Percentiles rank a stretch among this genome's conserved stretches.
phyloP scores from a whole-genome alignment of 345 rosid genomes.

The Eucalyptus marginata region DNA sequence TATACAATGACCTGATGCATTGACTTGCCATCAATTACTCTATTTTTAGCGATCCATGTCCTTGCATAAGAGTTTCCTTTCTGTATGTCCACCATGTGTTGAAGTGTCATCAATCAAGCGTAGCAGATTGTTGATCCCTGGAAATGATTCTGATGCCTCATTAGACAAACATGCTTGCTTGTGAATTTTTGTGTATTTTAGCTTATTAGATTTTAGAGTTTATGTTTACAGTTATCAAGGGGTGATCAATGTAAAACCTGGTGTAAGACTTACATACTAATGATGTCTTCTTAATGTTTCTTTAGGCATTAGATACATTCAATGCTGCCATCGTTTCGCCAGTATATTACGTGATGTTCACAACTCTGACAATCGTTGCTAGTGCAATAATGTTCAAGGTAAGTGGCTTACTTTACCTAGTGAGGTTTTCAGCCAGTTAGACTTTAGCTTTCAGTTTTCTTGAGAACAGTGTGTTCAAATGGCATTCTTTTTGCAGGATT shows the following conservation, averaged over 20 bases:
- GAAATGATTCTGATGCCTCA: not conserved
- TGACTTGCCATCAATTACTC: not conserved
- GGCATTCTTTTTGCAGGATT: constrained; percentile 37
- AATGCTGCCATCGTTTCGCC: constrained; percentile 87
- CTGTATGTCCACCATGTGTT: not conserved
- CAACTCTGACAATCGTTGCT: constrained; percentile 77
- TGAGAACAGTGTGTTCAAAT: not conserved
- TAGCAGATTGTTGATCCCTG: not conserved
- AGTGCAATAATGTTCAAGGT: constrained; percentile 92
- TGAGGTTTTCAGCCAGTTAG: not conserved
- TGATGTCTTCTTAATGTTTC: not conserved
- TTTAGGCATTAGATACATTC: constrained; percentile 77
- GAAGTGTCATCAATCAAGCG: not conserved
- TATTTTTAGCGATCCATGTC: not conserved
- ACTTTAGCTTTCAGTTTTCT: not conserved
- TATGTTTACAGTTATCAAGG: not conserved
- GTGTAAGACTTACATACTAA: not conserved
- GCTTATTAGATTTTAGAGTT: not conserved
- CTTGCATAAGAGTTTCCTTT: not conserved
- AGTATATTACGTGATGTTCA: constrained; percentile 87
- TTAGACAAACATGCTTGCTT: not conserved
- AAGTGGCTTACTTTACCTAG: not conserved
- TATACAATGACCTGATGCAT: not conserved
- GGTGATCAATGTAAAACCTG: not conserved
- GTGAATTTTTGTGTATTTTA: not conserved